These are phyloP conservation scores for Urtica urens DNA, from an alignment of 306 rosid genomes.

Conservation along the genomic window DNA sequence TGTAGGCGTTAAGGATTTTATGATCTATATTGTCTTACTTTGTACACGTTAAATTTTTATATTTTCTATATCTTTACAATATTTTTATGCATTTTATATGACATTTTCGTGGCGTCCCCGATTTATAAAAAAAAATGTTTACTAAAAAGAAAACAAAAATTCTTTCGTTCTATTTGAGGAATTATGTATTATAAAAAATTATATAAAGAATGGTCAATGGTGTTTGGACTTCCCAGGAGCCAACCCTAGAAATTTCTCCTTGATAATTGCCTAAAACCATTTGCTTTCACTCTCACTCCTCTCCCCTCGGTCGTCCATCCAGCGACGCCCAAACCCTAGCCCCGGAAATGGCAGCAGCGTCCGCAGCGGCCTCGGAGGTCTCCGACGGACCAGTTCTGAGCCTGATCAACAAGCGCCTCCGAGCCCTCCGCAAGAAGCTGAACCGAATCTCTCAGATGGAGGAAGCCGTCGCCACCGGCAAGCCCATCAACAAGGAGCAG, in stretches of 20 bases:
- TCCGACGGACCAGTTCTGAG: constrained; percentile 82
- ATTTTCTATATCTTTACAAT: no score
- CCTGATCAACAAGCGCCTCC: constrained; percentile 87
- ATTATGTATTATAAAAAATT: no score
- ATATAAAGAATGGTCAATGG: no score
- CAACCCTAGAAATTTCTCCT: not conserved
- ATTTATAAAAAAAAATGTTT: no score
- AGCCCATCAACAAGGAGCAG: constrained; percentile 66
- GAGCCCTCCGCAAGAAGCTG: constrained; percentile 61
- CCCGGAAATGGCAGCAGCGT: constrained; percentile 53
- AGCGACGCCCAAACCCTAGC: not conserved
- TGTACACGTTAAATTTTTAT: no score
- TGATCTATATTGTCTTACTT: no score
- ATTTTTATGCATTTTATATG: no score
- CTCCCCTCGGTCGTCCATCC: constrained; percentile 19
- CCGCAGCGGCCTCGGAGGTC: constrained; percentile 39
- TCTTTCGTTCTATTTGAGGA: no score
- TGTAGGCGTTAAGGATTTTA: no score
- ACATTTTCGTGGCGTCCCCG: no score
- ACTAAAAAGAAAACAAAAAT: no score
- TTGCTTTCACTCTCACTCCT: not conserved
- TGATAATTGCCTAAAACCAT: not conserved
- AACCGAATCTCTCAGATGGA: constrained; percentile 72
- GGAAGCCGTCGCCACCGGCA: constrained; percentile 63
- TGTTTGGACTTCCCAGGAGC: no score